Evolutionary conservation across 768 basidiomycete genomes (phyloP), one percentile per base, ranked within the genome.

Genomic region (Basidioascus undulatus): DNA sequence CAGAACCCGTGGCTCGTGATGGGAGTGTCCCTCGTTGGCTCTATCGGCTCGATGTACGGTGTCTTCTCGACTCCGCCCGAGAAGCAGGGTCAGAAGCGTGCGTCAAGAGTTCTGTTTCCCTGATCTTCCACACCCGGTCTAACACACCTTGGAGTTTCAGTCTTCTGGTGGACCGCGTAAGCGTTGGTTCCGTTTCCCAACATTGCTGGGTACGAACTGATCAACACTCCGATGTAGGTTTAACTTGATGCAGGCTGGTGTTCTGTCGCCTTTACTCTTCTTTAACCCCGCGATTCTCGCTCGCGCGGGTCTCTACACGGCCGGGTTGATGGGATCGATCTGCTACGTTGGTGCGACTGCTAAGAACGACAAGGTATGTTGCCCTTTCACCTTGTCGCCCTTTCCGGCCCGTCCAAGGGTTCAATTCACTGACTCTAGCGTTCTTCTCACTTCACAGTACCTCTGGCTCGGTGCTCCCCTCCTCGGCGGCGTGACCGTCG

Each of bases 271-370:
- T 3, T 56, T 89, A n/a, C 83, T 82, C 62, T 84, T 87, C 66
- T 57, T 84, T 35, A 74, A 65, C 51, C 83, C 83, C 3, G 80
- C 78, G 11, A 68, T 87, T 47, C 66, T 89, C 37, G 75, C 76
- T 15, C 72, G 83, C 24, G 83, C 83, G 8, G 83, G 80, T 5
- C 61, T 89, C 3, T 89, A 89, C 59, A 86, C 83, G 0, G 67
- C 72, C 28, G 81, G 81, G 21, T 70, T 80, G 2, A 77, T 83
- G n/a, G 81, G 80, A 4, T 70, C 77, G 3, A 68, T 87, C 21
- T 74, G 74, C 11, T 89, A 82, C 54, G 67, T 89, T 19, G 83
- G 83, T 18, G 81, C 82, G 4, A 89, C 83, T 26, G 83, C 83
- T 20, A 72, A 61, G 44, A 79, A 71, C 51, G 82, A 86, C 58